Conservation (phyloP, 495 filamentous ascomycete genomes). For the Aspergillus heteromorphus region DNA sequence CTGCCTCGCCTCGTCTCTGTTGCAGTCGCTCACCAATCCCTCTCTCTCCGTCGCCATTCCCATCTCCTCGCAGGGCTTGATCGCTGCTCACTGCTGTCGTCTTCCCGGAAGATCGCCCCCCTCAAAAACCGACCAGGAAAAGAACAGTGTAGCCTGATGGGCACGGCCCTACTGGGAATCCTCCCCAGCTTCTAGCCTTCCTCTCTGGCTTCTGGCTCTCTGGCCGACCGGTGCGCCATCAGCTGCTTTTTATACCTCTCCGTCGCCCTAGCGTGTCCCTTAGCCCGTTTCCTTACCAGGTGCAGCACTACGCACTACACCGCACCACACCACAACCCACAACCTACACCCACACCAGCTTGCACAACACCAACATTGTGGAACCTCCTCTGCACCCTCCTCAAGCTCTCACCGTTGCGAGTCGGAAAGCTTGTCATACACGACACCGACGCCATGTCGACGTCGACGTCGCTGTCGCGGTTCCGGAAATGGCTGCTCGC, state of each 20-base stretch:
- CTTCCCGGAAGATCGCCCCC: not conserved
- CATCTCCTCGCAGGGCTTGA: not conserved
- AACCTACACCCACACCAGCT: too few relatives aligned
- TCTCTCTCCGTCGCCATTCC: not conserved
- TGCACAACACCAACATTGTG: not conserved
- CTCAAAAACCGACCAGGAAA: not conserved
- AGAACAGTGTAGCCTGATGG: conserved; percentile 25
- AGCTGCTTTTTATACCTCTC: conserved; percentile 7
- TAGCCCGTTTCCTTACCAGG: not conserved
- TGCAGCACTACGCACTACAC: not conserved
- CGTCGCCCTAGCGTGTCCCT: not conserved
- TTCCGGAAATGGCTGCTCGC: conserved; percentile 81
- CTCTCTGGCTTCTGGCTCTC: not conserved
- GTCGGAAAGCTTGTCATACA: not conserved
- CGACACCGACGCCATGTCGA: conserved; percentile 29
- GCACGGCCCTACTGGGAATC: conserved; percentile 11
- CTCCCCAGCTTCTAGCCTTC: conserved; percentile 7
- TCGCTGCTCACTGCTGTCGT: not conserved
- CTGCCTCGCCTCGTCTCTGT: not conserved
- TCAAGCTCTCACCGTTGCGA: not conserved
- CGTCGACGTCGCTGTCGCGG: conserved; percentile 64
- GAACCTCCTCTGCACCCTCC: not conserved
- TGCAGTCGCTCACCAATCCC: not conserved
- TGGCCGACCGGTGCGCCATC: conserved; percentile 1
- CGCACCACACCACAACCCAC: too few relatives aligned